phyloP scores from a whole-genome alignment of 176 grass and related monocot genomes.

The Bromus sterilis region DNA sequence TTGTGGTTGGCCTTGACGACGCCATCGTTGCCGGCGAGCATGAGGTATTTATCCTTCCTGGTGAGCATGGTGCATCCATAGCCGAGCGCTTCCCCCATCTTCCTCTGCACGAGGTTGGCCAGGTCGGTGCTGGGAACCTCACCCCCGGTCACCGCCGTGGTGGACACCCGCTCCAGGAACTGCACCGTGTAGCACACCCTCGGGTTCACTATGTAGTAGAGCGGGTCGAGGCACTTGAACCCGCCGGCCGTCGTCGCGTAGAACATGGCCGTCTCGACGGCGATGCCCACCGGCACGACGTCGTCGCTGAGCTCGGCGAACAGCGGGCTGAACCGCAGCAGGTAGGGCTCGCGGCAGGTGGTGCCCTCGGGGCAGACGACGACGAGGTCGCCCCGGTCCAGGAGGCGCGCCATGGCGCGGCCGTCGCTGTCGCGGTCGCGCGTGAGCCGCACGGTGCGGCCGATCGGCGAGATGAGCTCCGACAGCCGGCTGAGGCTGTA shows the following conservation, averaged over 20 bases:
- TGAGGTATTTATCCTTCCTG: slow-evolving; percentile 78
- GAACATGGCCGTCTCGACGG: slow-evolving; percentile 55
- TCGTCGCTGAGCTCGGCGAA: slow-evolving; percentile 60
- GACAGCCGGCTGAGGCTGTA: slow-evolving; percentile 63
- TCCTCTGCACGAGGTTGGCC: slow-evolving; percentile 57
- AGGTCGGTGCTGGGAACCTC: slow-evolving; percentile 17
- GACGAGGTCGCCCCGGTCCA: slow-evolving; percentile 34
- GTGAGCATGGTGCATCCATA: slow-evolving; percentile 65
- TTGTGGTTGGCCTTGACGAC: slow-evolving; percentile 1
- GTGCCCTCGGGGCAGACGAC: slow-evolving; percentile 79
- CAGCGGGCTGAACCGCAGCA: slow-evolving; percentile 75
- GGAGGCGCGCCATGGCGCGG: slow-evolving; percentile 25
- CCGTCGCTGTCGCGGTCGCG: slow-evolving; percentile 35
- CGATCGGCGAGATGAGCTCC: slow-evolving; percentile 59
- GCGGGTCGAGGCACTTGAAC: slow-evolving; percentile 61
- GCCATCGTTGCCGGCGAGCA: slow-evolving; percentile 76
- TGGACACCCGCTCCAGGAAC: slow-evolving; percentile 43
- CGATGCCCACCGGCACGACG: slow-evolving; percentile 52
- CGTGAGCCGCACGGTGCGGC: slow-evolving; percentile 38
- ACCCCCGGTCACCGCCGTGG: not conserved
- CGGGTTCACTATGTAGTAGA: slow-evolving; percentile 65
- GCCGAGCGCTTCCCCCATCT: slow-evolving; percentile 54
- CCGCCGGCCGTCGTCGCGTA: slow-evolving; percentile 69
- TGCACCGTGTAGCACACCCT: slow-evolving; percentile 48
- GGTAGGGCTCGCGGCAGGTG: slow-evolving; percentile 66